Conservation (phyloP, 2,329 filamentous ascomycete genomes). For the Bipolaris victoriae region DNA sequence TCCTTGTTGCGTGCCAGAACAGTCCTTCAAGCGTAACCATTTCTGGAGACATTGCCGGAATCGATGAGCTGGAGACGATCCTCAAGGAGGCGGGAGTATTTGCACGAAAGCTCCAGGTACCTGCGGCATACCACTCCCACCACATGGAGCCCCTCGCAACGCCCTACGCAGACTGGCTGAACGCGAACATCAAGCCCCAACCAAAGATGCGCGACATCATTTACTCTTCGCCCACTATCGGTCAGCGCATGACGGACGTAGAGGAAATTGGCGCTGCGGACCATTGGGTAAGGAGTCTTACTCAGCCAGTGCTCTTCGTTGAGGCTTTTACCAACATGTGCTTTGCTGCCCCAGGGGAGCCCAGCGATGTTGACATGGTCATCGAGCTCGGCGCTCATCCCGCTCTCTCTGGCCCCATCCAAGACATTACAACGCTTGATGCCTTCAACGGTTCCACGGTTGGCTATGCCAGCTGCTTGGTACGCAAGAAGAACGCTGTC, state of each 20-base stretch:
- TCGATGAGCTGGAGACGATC: conserved; percentile 39
- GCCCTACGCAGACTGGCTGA: conserved; percentile 5
- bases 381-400: background rate
- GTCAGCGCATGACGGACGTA: background rate
- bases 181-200: conserved; percentile 16
- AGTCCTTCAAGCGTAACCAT: conserved; percentile 50
- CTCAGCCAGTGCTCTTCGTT: background rate
- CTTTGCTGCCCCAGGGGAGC: background rate
- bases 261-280: background rate
- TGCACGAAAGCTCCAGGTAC: conserved; percentile 49
- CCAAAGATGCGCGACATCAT: background rate
- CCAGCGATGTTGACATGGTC: background rate
- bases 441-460: background rate
- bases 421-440: background rate
- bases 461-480: background rate
- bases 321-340: conserved; percentile 1
- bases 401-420: background rate
- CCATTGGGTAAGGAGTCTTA: background rate
- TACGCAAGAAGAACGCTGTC: background rate
- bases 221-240: background rate
- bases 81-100: conserved; percentile 49
- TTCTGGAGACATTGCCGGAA: conserved; percentile 50
- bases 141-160: conserved; percentile 46
- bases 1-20: conserved; percentile 41
- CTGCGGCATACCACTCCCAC: conserved; percentile 54